Evolutionary conservation across 805 yeast species (phyloP), one percentile per base, ranked within the genome.

Genomic region (Tetrapisispora pingtungensis): DNA sequence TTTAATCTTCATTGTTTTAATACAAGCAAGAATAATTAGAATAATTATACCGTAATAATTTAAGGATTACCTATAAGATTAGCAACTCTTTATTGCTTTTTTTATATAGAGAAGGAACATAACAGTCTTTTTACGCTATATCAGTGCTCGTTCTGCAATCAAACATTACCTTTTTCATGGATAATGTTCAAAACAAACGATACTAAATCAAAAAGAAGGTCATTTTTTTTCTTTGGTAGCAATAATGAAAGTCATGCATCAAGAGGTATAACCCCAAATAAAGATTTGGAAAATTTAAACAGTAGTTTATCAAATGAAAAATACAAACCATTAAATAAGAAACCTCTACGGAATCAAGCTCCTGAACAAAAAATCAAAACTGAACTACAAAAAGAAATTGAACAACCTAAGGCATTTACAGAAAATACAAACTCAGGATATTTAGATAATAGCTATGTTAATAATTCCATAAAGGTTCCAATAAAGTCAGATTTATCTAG

Each of bases 161-260:
- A 22, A 22, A 22, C 8, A 22, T 22, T 22, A 22, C n/a, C n/a
- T 22, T 22, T n/a, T n/a, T 15, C 4, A 8, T 5, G n/a, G 17
- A 22, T n/a, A 5, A 56, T 56, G 58, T 52, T 49, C 44, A 33
- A 26, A 13, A 15, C 24, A 14, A 33, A 26, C 22, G 35, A 47
- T 20, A 47, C 39, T 44, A 53, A 47, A 39, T 34, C 36, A 20
- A 52, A 53, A 45, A 44, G 52, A 26, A 49, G 41, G 33, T 54
- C 60, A 2, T 53, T 53, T 37, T 56, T 52, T 34, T 47, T 48
- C 17, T 52, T 55, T 40, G 56, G 59, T 7, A 41, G 42, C 17
- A 44, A 28, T 31, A 36, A 33, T 42, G 35, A 41, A 7, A 42
- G 18, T 22, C 5, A 13, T 24, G 10, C 15, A 37, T 7, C 12